Evolutionary conservation across 2,329 filamentous ascomycete species (phyloP), one percentile per base, ranked within the genome.

Genomic region (Trichoderma harzianum): DNA sequence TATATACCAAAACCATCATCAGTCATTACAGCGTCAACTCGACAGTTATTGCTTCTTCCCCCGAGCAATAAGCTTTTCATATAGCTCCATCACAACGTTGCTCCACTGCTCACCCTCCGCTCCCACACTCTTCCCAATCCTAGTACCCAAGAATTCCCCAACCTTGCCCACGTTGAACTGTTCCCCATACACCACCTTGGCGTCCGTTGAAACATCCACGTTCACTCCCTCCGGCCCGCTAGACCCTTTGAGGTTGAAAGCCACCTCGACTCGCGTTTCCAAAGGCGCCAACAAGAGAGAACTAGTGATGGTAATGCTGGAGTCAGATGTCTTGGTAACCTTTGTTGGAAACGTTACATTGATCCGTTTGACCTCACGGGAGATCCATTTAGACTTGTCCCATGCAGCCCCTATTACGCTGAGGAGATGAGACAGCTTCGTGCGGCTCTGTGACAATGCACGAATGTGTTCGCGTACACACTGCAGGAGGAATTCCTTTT

Each of bases 121-220:
- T 74, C 79, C 74, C 71, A 79, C 73, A 80, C n/a, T 77, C 75
- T 61, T 84, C 80, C 77, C 91, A 82, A 78, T 86, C 85, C 78
- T 79, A 43, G 86, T 86, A 14, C 83, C 80, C 74, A 96, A 78
- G 75, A 92, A 94, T 70, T 93, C 91, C n/a, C 83, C 84, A 84
- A 96, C 91, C 80, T 93, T 94, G 64, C 85, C 87, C 74, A 90
- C 89, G 74, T 93, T 93, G 79, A 95, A 94, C 72, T 88, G 86
- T 81, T 95, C 92, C 0, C 93, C 93, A 78, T 96, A 96, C 2
- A 94, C 84, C 1, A 95, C 89, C 67, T 84, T 85, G 0, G 90
- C 92, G 26, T 82, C 83, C 1, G 86, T 84, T 7, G 81, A 82
- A 28, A 92, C 82, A 16, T 80, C 79, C 43, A 93, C 84, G 1